Evolutionary conservation across 148 eudicot genomes (phyloP).

Genomic region (Nepenthes gracilis): DNA sequence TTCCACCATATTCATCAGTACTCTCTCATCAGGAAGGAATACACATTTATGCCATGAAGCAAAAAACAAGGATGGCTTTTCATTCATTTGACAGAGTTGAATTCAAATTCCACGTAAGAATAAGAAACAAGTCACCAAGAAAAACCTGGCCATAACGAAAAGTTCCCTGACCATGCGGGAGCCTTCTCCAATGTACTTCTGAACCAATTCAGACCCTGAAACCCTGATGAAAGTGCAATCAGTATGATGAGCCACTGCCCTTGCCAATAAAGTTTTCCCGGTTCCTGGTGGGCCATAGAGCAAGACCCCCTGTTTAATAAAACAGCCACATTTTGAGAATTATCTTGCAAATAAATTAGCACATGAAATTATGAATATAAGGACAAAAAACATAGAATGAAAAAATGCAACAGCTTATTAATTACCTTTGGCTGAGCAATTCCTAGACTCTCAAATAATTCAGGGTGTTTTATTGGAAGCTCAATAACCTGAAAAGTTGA

Average conservation of each 20-base stretch:
- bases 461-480: constrained; percentile 59
- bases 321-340: background rate
- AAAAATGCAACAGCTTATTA: background rate
- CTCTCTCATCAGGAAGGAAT: too few species aligned
- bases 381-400: background rate
- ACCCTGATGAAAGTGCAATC: constrained; percentile 69
- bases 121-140: background rate
- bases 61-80: too few species aligned
- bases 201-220: constrained; percentile 69
- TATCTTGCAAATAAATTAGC: background rate
- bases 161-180: constrained; percentile 77
- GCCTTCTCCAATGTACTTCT: constrained; percentile 73
- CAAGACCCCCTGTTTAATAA: constrained; percentile 38
- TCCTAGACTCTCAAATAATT: constrained; percentile 61
- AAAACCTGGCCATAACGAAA: constrained; percentile 77
- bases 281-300: constrained; percentile 76
- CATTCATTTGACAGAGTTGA: too few species aligned
- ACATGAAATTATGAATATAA: background rate
- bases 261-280: constrained; percentile 56
- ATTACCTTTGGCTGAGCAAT: constrained; percentile 67
- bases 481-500: constrained; percentile 45
- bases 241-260: constrained; percentile 76
- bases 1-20: too few species aligned
- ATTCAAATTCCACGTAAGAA: too few species aligned
- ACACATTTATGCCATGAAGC: too few species aligned